Evolutionary conservation across 2,329 filamentous ascomycete genomes (phyloP), one percentile per base, ranked within the genome.

Genomic region (Calonectria hawksworthii): DNA sequence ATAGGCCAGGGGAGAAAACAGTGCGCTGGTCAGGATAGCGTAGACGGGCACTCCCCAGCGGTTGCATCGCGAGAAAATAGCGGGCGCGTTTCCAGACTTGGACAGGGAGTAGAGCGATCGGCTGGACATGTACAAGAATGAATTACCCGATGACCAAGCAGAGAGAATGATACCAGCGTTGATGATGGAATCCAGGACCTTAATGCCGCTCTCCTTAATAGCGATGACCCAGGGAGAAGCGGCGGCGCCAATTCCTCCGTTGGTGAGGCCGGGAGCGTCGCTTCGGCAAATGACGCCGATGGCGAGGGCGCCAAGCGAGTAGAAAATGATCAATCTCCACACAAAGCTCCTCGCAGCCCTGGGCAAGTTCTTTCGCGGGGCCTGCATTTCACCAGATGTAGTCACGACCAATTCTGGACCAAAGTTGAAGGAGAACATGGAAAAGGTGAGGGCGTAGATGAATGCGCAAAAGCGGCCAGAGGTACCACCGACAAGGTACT

Each of bases 301-400:
- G n/a, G 89, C 89, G 2, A 95, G 87, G 5, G 92, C 91, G 2
- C 93, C 93, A 7, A 94, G 88, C 51, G 94, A 89, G 84, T 95
- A 95, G 84, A 95, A 95, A 1, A 90, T 86, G 0, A 92, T 92
- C 47, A 95, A 86, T 68, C 94, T 92, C 83, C 93, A 94, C 84
- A 95, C 94, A 10, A 94, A 93, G 54, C 92, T 91, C 73, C 94
- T 94, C 83, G 91, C 94, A 0, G 94, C 93, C 72, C 89, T 91
- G 0, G 93, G 93, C 81, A 96, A 90, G n/a, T 92, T 89, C 34
- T 85, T 86, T 18, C 92, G 90, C 0, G 93, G 93, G 77, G 93
- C 92, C 77, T 92, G 88, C 3, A 92, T 89, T 82, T 94, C 93
- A 13, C 91, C 92, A 4, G 92, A 92, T 0, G 93, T 93, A 69